Conservation (phyloP, 441 rosid species). For the Adansonia rubrostipa region DNA sequence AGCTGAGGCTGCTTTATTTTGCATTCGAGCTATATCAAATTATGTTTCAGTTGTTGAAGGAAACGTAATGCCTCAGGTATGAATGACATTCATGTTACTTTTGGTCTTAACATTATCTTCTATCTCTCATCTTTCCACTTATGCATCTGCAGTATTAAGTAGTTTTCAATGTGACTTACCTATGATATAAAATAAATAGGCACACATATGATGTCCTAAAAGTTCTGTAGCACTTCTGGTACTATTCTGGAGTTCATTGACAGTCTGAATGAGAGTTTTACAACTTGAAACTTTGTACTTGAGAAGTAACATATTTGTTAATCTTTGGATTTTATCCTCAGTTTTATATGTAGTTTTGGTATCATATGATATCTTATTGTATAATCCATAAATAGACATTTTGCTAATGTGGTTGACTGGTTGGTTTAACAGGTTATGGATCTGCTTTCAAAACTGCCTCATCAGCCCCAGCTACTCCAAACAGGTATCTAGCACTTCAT, state of each 20-base stretch:
- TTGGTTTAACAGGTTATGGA: slow-evolving; percentile 58
- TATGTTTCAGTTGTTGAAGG: slow-evolving; percentile 82
- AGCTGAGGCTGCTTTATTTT: slow-evolving; percentile 97
- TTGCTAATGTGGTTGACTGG: no score
- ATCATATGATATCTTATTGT: slow-evolving; percentile 16
- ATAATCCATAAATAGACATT: background rate
- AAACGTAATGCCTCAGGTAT: slow-evolving; percentile 95
- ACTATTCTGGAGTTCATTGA: slow-evolving; percentile 2
- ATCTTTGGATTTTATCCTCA: background rate
- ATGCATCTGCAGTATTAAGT: background rate
- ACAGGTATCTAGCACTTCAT: slow-evolving; percentile 58
- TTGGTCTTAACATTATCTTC: background rate
- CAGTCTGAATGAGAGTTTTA: background rate
- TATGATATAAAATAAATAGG: no score
- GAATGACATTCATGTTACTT: slow-evolving; percentile 13
- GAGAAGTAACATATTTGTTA: background rate
- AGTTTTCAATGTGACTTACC: background rate
- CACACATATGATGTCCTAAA: no score
- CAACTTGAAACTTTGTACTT: no score
- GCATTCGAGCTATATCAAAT: slow-evolving; percentile 89
- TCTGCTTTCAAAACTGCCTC: slow-evolving; percentile 81
- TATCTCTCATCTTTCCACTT: slow-evolving; percentile 6
- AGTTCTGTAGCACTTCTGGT: no score
- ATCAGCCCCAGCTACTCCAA: slow-evolving; percentile 91
- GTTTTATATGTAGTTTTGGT: background rate